Evolutionary conservation across 2,329 filamentous ascomycete species (phyloP).

Genomic region (Niveomyces coronatus): DNA sequence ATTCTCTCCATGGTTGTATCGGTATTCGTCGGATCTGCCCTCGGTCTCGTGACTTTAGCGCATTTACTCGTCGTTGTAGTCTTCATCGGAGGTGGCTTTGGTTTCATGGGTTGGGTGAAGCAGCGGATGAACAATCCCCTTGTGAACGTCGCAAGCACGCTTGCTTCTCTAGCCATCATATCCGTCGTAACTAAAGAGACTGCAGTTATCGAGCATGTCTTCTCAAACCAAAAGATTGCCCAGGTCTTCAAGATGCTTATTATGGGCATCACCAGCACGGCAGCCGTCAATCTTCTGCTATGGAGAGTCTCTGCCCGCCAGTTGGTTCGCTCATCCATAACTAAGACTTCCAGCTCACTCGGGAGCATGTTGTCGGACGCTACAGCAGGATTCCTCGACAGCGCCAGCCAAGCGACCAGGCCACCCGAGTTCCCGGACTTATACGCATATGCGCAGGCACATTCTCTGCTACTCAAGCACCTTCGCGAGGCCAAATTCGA

Average conservation of each 20-base stretch:
- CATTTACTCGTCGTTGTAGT: constrained; percentile 67
- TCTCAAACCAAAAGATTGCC: constrained; percentile 49
- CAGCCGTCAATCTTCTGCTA: constrained; percentile 59
- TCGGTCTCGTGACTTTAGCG: constrained; percentile 57
- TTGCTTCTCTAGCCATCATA: constrained; percentile 75
- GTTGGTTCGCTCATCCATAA: constrained; percentile 60
- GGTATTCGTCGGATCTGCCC: constrained; percentile 57
- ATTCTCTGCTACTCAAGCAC: constrained; percentile 57
- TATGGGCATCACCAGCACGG: constrained; percentile 62
- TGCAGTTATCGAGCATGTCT: constrained; percentile 64
- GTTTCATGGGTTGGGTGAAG: constrained; percentile 75
- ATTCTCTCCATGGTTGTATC: constrained; percentile 75
- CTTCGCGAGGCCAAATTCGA: constrained; percentile 76
- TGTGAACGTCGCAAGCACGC: constrained; percentile 70
- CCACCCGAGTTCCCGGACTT: constrained; percentile 28
- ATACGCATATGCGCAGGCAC: constrained; percentile 48
- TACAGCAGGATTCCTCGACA: constrained; percentile 69
- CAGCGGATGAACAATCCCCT: constrained; percentile 62
- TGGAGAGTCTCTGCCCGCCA: constrained; percentile 65
- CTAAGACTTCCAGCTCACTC: constrained; percentile 60
- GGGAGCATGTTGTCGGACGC: constrained; percentile 71
- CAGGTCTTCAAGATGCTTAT: constrained; percentile 63
- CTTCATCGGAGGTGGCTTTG: constrained; percentile 72
- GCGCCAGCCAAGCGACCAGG: constrained; percentile 53
- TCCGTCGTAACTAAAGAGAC: constrained; percentile 80